Evolutionary conservation across 1,139 yeast genomes (phyloP), one percentile per base, ranked within the genome.

Genomic region (Candida dubliniensis): DNA sequence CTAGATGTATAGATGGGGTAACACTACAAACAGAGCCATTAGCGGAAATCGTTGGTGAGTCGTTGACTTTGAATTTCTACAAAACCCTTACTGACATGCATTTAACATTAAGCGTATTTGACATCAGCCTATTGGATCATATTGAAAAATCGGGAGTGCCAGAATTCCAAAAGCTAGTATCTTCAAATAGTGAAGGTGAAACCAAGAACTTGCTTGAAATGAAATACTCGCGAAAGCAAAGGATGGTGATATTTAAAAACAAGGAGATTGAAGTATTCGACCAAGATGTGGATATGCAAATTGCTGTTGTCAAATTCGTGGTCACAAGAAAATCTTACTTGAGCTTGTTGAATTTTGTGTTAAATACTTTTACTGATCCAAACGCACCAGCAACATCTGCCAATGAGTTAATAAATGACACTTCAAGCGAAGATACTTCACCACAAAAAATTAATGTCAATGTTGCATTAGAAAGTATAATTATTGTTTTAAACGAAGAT

Each of bases 291-390:
- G 74, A 78, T n/a, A 68, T 93, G 41, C 77, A 82, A 43, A 74
- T 95, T 61, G 91, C 96, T 0, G 89, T 96, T 8, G 77, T 95
- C 46, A 82, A 83, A 51, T 76, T 88, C 41, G 85, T 87, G 2
- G 67, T 91, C 9, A 81, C 95, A 0, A 81, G 97, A 41, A 85
- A 81, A 55, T 86, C 96, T 1, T 67, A 87, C 24, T 72, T 93
- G 52, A 85, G 96, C 3, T 67, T 93, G 12, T 67, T 93, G 51
- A 95, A 90, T 61, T 95, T 85, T 60, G 71, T 86, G 2, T 72
- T 91, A 57, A 87, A 91, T 39, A 93, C 98, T 0, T 93, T 93
- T 59, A 86, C 96, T 0, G 87, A 84, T 61, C 91, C 90, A 0
- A 74, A 81, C 50, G 88, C 91, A 0, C 80, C 77, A 12, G 83